phyloP scores from a whole-genome alignment of 495 filamentous ascomycete genomes.

The Annulohypoxylon maeteangense region DNA sequence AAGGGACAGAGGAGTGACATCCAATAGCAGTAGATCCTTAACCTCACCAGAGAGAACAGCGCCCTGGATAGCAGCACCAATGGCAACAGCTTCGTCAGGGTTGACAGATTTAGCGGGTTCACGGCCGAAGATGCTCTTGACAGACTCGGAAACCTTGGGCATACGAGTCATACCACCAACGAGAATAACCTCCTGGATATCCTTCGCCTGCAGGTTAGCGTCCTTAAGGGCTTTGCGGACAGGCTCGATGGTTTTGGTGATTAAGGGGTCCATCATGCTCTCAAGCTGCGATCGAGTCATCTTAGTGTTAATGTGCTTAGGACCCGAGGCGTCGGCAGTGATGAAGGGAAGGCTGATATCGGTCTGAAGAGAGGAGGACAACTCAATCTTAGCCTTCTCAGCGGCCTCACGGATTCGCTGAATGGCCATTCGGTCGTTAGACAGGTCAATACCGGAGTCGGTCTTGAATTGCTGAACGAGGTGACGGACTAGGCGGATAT shows the following conservation, averaged over 20 bases:
- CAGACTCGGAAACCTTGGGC: conserved; percentile 98
- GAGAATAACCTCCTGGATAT: conserved; percentile 98
- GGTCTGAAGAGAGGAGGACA: conserved; percentile 95
- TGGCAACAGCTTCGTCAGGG: conserved; percentile 98
- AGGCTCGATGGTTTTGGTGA: conserved; percentile 86
- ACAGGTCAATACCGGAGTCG: conserved; percentile 91
- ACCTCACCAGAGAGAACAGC: conserved; percentile 96
- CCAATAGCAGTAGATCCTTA: conserved; percentile 93
- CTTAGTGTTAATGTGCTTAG: conserved; percentile 97
- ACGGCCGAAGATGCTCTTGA: conserved; percentile 97
- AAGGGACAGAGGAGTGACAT: conserved; percentile 96
- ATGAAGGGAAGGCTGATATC: conserved; percentile 99
- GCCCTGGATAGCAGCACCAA: conserved; percentile 98
- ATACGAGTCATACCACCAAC: conserved; percentile 99
- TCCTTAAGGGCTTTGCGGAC: conserved; percentile 98
- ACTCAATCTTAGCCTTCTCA: conserved; percentile 99
- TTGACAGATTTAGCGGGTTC: conserved; percentile 99
- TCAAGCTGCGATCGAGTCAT: conserved; percentile 94
- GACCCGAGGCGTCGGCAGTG: conserved; percentile 91
- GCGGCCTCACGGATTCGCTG: conserved; percentile 99
- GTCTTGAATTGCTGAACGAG: conserved; percentile 96
- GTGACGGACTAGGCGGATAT: conserved; percentile 95
- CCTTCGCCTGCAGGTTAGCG: conserved; percentile 90
- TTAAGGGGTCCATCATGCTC: conserved; percentile 89
- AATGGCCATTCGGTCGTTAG: conserved; percentile 96